Base-by-base conservation (phyloP, 495 filamentous ascomycete species). In the Achaetomiella virescens region DNA sequence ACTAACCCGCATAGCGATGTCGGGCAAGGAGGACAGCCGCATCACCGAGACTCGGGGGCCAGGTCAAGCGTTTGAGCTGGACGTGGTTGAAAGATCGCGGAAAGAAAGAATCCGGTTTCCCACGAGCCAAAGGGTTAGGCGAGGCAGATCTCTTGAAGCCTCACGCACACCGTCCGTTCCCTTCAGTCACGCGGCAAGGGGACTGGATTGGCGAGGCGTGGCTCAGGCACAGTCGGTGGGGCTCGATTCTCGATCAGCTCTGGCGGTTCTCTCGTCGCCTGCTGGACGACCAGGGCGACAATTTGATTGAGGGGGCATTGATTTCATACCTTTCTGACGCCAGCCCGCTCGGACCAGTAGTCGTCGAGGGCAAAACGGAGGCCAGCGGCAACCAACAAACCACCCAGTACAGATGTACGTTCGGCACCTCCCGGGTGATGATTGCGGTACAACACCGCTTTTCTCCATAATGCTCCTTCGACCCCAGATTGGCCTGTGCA, bases 351-450 rank as follows among this genome's bases (percentile, higher is more conserved):
- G n/a, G n/a, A n/a, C n/a, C n/a, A n/a, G n/a, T n/a, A n/a, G n/a
- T n/a, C n/a, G n/a, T n/a, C 29, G 12, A 17, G 45, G 3, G 14
- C 1, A 33, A 24, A 1, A 8, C 40, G 18, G 25, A 33, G 17
- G 10, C 35, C 27, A 33, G 15, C 27, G 20, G 35, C 40, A 22
- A 41, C 55, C 58, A 63, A 25, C 21, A 21, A 51, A 38, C 48
- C n/a, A n/a, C n/a, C n/a, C n/a, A n/a, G n/a, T n/a, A n/a, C n/a
- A n/a, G n/a, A n/a, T n/a, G n/a, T n/a, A n/a, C n/a, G n/a, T n/a
- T n/a, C n/a, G n/a, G n/a, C n/a, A n/a, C n/a, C n/a, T n/a, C n/a
- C n/a, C n/a, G n/a, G n/a, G n/a, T n/a, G n/a, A n/a, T n/a, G n/a
- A n/a, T n/a, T n/a, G n/a, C n/a, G n/a, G n/a, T n/a, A n/a, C n/a